Percentiles rank a stretch among this genome's conserved stretches.
These are phyloP conservation scores for Sporothrix protearum DNA, from an alignment of 2,329 filamentous ascomycete species.

Conservation along the genomic window DNA sequence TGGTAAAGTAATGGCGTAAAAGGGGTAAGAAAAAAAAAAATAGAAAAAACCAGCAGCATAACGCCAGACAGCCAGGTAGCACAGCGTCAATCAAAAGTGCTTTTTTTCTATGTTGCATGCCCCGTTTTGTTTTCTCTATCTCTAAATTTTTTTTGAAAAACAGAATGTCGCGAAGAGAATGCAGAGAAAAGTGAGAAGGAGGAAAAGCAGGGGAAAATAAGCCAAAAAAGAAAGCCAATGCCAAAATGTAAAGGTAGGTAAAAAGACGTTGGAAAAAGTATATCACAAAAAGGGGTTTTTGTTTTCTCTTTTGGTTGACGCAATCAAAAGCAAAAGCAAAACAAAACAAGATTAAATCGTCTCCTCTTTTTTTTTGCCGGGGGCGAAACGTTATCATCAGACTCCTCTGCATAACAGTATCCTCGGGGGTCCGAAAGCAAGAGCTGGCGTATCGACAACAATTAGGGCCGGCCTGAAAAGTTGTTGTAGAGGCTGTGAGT, in stretches of 20 bases:
- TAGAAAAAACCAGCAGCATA: not conserved
- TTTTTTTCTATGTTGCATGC: constrained; percentile 3
- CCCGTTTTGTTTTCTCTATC: not conserved
- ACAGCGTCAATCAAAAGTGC: not conserved
- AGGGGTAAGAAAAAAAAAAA: not conserved
- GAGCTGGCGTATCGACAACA: not conserved
- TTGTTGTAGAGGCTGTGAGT: constrained; percentile 10
- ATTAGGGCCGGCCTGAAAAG: constrained; percentile 13
- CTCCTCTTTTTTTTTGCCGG: not conserved
- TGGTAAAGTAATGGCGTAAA: not conserved
- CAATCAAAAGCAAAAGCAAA: constrained; percentile 13
- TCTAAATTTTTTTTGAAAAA: not conserved
- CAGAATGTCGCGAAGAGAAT: not conserved
- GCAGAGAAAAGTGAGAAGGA: not conserved
- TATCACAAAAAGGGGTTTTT: not conserved
- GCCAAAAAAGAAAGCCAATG: not conserved
- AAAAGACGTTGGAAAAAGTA: not conserved
- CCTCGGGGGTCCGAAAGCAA: not conserved
- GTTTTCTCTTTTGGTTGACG: constrained; percentile 7
- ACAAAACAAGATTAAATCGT: constrained; percentile 6
- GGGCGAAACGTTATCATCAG: not conserved
- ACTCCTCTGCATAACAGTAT: not conserved
- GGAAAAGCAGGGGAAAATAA: too few relatives aligned
- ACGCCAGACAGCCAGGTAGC: not conserved
- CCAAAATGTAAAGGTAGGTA: not conserved